phyloP scores from a whole-genome alignment of 257 asterid species.

The Fraxinus anomala region DNA sequence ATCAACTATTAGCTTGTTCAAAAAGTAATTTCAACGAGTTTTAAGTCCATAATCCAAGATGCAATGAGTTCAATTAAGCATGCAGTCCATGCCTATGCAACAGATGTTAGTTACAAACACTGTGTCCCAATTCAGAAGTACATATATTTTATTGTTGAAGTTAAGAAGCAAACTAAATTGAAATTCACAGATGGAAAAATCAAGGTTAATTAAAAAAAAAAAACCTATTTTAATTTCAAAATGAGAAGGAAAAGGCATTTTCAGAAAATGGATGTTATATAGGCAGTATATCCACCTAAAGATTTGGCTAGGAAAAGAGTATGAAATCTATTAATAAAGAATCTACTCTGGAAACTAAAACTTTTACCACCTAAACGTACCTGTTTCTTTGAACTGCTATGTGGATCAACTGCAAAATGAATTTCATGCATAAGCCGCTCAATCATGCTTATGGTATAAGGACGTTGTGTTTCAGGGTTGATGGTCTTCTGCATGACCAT shows the following conservation, averaged over 20 bases:
- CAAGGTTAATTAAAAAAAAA: neutral
- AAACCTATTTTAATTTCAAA: neutral
- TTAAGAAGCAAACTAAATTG: too few species aligned
- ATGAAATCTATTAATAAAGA: neutral
- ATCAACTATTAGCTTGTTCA: neutral
- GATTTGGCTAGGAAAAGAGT: neutral
- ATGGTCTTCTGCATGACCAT: constrained; percentile 91
- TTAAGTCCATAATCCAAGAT: neutral
- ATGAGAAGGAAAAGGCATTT: neutral
- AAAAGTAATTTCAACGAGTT: neutral
- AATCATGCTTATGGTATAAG: constrained; percentile 94
- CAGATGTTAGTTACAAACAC: neutral
- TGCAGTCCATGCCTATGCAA: neutral
- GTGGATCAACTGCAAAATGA: constrained; percentile 88
- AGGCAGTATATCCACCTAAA: constrained; percentile 7
- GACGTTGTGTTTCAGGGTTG: constrained; percentile 88
- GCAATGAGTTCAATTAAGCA: neutral
- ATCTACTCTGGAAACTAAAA: neutral
- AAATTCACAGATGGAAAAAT: too few species aligned
- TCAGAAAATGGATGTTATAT: neutral
- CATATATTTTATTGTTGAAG: neutral
- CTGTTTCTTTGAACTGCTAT: constrained; percentile 96
- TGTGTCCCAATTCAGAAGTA: neutral
- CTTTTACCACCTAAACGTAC: constrained; percentile 31
- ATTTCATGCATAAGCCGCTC: constrained; percentile 96